A percentile compares a stretch with the other conserved stretches of the same genome.
Conservation (phyloP, 129 eudicot species). For the Heracleum sosnowskyi region DNA sequence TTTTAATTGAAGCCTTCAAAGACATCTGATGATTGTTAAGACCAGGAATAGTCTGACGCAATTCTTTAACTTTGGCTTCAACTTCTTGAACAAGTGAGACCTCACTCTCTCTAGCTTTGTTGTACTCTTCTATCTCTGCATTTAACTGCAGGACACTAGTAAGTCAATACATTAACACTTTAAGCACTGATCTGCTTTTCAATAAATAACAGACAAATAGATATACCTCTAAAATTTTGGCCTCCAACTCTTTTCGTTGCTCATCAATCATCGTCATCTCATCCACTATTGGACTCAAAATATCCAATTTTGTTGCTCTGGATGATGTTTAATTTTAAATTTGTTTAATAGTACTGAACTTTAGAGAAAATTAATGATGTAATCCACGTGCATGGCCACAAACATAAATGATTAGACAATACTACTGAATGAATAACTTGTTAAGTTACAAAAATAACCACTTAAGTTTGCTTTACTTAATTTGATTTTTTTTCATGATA, state of each 20-base stretch:
- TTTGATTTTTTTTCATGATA: not conserved
- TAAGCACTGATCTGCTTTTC: not conserved
- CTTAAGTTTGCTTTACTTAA: not conserved
- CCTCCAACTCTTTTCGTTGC: constrained; percentile 37
- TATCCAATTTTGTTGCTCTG: constrained; percentile 47
- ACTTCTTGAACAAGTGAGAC: constrained; percentile 65
- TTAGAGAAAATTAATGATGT: not conserved
- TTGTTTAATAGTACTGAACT: not conserved
- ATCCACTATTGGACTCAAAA: constrained; percentile 37
- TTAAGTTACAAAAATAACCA: not conserved
- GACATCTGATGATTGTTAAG: constrained; percentile 70
- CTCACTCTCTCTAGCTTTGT: constrained; percentile 65
- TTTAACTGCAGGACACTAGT: constrained; percentile 37
- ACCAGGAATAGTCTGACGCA: constrained; percentile 45
- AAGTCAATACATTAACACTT: not conserved
- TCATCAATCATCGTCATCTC: constrained; percentile 45
- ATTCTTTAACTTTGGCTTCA: constrained; percentile 53
- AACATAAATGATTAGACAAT: not conserved
- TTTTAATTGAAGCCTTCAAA: constrained; percentile 39
- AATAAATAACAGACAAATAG: not conserved
- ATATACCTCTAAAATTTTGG: constrained; percentile 47
- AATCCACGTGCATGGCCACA: not conserved
- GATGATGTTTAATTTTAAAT: not conserved
- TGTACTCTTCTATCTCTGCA: constrained; percentile 47
- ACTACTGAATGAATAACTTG: not conserved